Percentiles rank a stretch among this genome's conserved stretches.
Conservation (phyloP, 2,329 filamentous ascomycete species). For the Diaporthe sp. region DNA sequence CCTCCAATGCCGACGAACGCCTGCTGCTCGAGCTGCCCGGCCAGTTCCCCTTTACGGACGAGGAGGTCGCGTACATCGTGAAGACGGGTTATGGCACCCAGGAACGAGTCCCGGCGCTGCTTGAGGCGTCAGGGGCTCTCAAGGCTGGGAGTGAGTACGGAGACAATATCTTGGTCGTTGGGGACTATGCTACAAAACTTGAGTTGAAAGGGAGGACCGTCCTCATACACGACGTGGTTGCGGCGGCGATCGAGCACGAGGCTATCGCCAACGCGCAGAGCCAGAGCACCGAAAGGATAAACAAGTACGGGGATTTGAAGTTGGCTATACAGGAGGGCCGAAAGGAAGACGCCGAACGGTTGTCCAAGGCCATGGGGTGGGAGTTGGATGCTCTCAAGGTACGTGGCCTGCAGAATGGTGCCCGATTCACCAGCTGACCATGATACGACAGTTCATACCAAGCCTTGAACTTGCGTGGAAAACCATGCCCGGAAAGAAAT, state of each 20-base stretch:
- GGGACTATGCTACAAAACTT: constrained; percentile 59
- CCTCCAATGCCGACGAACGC: constrained; percentile 51
- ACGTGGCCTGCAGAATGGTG: constrained; percentile 16
- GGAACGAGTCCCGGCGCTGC: constrained; percentile 59
- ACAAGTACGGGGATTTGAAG: constrained; percentile 56
- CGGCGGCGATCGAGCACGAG: constrained; percentile 44
- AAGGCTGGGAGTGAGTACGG: constrained; percentile 49
- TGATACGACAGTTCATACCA: constrained; percentile 60
- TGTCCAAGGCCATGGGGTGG: constrained; percentile 59
- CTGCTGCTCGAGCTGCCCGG: constrained; percentile 55
- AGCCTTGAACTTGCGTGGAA: constrained; percentile 65
- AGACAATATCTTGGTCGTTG: constrained; percentile 61
- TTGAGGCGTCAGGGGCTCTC: constrained; percentile 57
- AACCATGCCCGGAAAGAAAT: constrained; percentile 66
- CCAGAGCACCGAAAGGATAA: constrained; percentile 50
- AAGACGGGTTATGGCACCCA: constrained; percentile 70
- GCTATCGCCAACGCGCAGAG: constrained; percentile 48
- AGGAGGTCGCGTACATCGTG: constrained; percentile 64
- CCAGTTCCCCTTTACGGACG: constrained; percentile 58
- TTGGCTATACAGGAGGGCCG: constrained; percentile 54
- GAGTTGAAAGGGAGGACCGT: constrained; percentile 44
- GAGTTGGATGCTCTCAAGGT: constrained; percentile 65
- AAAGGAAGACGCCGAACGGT: constrained; percentile 51
- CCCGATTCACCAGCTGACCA: constrained; percentile 4
- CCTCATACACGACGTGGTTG: constrained; percentile 57